phyloP scores from a whole-genome alignment of 2,329 filamentous ascomycete genomes.

The Cadophora gregata region DNA sequence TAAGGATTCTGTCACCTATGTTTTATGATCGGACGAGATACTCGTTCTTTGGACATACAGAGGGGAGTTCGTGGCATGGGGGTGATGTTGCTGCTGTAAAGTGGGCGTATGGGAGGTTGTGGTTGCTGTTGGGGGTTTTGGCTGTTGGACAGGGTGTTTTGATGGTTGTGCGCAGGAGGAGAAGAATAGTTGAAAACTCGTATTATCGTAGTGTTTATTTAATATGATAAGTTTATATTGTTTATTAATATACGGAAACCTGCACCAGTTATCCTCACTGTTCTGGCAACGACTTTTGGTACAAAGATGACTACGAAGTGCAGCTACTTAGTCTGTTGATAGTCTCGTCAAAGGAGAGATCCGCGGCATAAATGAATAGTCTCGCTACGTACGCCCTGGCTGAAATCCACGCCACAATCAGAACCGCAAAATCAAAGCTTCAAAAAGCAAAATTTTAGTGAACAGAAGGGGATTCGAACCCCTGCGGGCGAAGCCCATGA shows the following conservation, averaged over 20 bases:
- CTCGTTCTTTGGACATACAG: conserved; percentile 8
- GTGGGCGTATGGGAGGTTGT: conserved; percentile 10
- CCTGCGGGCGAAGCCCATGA: conserved; percentile 24
- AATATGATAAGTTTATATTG: too few species aligned
- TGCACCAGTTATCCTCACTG: too few species aligned
- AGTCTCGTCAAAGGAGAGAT: too few species aligned
- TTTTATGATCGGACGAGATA: conserved; percentile 12
- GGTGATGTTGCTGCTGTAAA: neutral
- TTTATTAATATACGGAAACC: too few species aligned
- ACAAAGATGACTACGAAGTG: too few species aligned
- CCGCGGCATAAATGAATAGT: too few species aligned
- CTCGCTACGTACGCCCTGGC: too few species aligned
- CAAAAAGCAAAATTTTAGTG: conserved; percentile 8
- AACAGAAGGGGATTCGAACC: conserved; percentile 26
- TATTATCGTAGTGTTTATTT: neutral
- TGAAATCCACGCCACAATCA: neutral
- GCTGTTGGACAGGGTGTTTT: neutral
- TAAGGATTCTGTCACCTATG: neutral
- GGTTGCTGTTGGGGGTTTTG: conserved; percentile 1
- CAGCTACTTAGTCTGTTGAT: too few species aligned
- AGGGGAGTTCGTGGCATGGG: conserved; percentile 3
- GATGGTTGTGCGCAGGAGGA: neutral
- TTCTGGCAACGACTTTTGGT: too few species aligned
- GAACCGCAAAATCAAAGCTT: neutral
- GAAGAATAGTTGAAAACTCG: neutral